Conservation (phyloP, 2,329 filamentous ascomycete species). For the Talaromyces marneffei region DNA sequence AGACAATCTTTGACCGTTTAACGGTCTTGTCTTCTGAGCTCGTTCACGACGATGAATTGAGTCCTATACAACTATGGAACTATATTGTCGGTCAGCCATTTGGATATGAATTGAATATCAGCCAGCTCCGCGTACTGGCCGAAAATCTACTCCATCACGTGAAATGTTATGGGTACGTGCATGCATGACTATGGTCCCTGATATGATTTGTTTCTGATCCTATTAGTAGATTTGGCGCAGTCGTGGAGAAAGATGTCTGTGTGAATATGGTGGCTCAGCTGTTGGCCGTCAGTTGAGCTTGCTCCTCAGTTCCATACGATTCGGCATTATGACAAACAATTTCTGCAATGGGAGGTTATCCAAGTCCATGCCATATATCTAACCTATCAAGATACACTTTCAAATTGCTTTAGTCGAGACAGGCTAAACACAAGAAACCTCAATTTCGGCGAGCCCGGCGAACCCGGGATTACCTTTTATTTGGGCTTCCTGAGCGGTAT, state of each 20-base stretch:
- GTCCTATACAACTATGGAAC: slow-evolving; percentile 33
- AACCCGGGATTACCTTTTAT: not conserved
- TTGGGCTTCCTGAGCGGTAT: not conserved
- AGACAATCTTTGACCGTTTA: slow-evolving; percentile 17
- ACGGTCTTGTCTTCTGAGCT: slow-evolving; percentile 13
- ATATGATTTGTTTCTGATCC: not conserved
- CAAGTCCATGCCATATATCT: not conserved
- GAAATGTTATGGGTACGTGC: slow-evolving; percentile 29
- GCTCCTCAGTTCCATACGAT: not conserved
- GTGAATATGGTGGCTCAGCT: not conserved
- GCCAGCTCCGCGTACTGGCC: slow-evolving; percentile 20
- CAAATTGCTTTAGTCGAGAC: not conserved
- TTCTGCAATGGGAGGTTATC: not conserved
- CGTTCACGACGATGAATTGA: slow-evolving; percentile 24
- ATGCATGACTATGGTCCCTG: not conserved
- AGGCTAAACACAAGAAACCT: not conserved
- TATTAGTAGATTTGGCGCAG: slow-evolving; percentile 1
- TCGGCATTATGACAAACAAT: not conserved
- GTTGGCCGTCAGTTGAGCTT: not conserved
- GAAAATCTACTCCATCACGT: slow-evolving; percentile 22
- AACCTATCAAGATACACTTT: not conserved
- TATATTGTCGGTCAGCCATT: slow-evolving; percentile 22
- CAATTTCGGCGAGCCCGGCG: not conserved
- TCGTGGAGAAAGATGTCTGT: not conserved
- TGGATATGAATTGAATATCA: slow-evolving; percentile 19